phyloP scores from a whole-genome alignment of 1,284 basidiomycete genomes.

The Mycosarcoma maydis region DNA sequence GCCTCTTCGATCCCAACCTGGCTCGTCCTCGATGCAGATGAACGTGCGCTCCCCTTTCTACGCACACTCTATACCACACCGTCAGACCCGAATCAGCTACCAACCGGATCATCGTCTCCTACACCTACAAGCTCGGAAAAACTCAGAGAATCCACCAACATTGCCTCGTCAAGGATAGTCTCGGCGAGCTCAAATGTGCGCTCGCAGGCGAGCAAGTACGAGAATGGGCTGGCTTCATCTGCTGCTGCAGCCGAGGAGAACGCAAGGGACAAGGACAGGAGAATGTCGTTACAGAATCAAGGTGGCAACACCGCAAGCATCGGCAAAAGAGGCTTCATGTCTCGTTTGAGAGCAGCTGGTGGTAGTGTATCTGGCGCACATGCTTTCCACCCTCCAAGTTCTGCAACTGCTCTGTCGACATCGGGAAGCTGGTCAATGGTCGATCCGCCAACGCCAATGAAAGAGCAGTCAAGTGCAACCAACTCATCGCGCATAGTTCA shows the following conservation, averaged over 20 bases:
- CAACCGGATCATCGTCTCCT: conserved; percentile 15
- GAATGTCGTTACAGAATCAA: conserved; percentile 24
- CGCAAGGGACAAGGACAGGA: conserved; percentile 18
- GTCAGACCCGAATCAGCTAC: not conserved
- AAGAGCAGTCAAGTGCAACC: not conserved
- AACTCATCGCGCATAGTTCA: not conserved
- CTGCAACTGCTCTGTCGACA: conserved; percentile 6
- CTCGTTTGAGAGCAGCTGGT: conserved; percentile 19
- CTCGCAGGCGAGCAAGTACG: conserved; percentile 28
- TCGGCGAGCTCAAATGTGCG: conserved; percentile 8
- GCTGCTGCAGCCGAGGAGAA: not conserved
- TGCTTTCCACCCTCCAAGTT: conserved; percentile 8
- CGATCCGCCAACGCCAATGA: conserved; percentile 17
- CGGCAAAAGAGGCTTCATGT: conserved; percentile 36
- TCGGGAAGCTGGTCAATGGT: conserved; percentile 39
- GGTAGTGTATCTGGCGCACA: conserved; percentile 14
- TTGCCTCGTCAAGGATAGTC: not conserved
- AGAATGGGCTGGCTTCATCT: conserved; percentile 9
- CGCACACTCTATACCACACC: conserved; percentile 8
- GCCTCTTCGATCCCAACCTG: conserved; percentile 18
- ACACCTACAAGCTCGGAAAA: conserved; percentile 26
- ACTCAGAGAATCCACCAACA: conserved; percentile 30
- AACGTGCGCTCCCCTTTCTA: conserved; percentile 22
- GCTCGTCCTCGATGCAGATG: conserved; percentile 35
- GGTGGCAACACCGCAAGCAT: conserved; percentile 6